phyloP scores from a whole-genome alignment of 441 rosid genomes.

The Jatropha multifida region DNA sequence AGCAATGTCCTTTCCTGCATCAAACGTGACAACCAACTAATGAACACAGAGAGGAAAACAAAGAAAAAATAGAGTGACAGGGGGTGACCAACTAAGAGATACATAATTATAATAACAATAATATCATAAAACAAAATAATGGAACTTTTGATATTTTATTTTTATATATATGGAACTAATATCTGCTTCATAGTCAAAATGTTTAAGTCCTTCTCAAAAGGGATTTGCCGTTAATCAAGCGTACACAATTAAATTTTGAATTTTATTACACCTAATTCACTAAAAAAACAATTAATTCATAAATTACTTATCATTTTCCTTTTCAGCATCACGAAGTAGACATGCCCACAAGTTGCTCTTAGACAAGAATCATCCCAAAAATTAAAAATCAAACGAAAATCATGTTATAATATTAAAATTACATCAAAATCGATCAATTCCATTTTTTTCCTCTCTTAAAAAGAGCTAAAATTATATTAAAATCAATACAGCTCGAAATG shows the following conservation, averaged over 20 bases:
- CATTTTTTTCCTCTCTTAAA: too few species aligned
- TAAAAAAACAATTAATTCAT: too few species aligned
- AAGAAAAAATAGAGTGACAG: slow-evolving; percentile 11
- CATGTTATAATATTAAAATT: too few species aligned
- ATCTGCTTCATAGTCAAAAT: background rate
- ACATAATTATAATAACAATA: background rate
- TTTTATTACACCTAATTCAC: too few species aligned
- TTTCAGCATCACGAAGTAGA: too few species aligned
- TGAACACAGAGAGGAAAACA: background rate
- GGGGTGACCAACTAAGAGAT: slow-evolving; percentile 20
- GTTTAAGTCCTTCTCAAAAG: slow-evolving; percentile 1
- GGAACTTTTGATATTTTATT: background rate
- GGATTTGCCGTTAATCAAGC: slow-evolving; percentile 18
- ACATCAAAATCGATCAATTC: too few species aligned
- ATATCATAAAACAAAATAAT: background rate
- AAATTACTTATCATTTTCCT: too few species aligned
- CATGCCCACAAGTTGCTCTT: too few species aligned
- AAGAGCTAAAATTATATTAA: too few species aligned
- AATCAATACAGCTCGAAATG: too few species aligned
- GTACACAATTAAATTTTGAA: background rate
- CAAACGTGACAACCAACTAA: slow-evolving; percentile 38
- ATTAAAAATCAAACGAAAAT: too few species aligned
- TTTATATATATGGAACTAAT: background rate
- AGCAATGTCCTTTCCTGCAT: slow-evolving; percentile 28
- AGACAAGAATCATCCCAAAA: too few species aligned